Evolutionary conservation across 164 flowering plant species (phyloP).

Genomic region (Echeveria elegans): DNA sequence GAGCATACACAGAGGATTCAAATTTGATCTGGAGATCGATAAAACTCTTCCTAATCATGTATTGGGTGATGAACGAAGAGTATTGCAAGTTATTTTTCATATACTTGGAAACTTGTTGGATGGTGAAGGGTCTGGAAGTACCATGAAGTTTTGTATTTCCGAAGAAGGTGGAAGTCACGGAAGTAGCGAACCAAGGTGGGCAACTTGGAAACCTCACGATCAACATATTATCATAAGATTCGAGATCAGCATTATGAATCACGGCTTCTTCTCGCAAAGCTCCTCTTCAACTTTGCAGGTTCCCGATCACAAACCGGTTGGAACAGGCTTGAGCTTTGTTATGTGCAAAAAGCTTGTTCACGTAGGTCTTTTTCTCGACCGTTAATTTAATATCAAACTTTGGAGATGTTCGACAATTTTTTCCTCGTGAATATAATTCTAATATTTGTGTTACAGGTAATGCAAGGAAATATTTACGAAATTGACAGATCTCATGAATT

Average conservation of each 20-base stretch:
- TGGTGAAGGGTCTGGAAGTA: constrained; percentile 32
- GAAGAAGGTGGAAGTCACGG: constrained; percentile 38
- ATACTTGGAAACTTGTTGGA: constrained; percentile 71
- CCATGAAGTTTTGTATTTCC: constrained; percentile 29
- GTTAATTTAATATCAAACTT: not conserved
- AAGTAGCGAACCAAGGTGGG: constrained; percentile 52
- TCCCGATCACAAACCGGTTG: constrained; percentile 21
- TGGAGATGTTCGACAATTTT: not conserved
- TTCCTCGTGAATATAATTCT: not conserved
- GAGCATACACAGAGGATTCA: constrained; percentile 45
- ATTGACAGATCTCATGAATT: constrained; percentile 49
- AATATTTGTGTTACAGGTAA: constrained; percentile 36
- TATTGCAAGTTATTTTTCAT: constrained; percentile 88
- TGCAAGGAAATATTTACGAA: constrained; percentile 91
- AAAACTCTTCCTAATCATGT: constrained; percentile 52
- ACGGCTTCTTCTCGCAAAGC: constrained; percentile 18
- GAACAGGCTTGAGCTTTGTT: constrained; percentile 58
- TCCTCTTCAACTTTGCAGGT: constrained; percentile 16
- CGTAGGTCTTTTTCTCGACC: constrained; percentile 26
- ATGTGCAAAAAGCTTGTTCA: constrained; percentile 78
- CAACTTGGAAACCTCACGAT: constrained; percentile 56
- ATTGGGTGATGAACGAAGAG: constrained; percentile 76
- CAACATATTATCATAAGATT: constrained; percentile 46
- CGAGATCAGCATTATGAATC: constrained; percentile 39
- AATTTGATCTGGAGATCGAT: constrained; percentile 50